Percentiles rank a stretch among this genome's conserved stretches.
phyloP scores from a whole-genome alignment of 352 stramenopile species.

The Pythium phragmitis region DNA sequence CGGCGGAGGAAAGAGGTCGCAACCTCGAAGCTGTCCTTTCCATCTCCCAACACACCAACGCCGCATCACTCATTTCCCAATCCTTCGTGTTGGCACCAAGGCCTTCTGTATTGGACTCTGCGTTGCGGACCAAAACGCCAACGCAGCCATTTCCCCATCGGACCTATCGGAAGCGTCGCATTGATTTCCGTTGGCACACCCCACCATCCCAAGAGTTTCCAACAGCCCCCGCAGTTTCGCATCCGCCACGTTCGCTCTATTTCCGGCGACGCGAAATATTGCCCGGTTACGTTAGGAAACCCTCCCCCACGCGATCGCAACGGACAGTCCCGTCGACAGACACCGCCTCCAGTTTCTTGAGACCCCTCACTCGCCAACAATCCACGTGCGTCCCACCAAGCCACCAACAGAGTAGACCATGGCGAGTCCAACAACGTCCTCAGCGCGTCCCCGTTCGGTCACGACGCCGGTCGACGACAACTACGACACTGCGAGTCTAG shows the following conservation, averaged over 20 bases:
- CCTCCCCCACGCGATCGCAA: neutral
- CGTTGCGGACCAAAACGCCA: neutral
- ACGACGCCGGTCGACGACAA: constrained; percentile 5
- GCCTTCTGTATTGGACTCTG: neutral
- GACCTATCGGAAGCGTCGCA: neutral
- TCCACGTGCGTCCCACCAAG: constrained; percentile 1
- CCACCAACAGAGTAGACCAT: neutral
- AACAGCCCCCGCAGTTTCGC: neutral
- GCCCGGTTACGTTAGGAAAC: neutral
- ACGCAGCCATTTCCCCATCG: too few relatives aligned
- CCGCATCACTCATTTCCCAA: neutral
- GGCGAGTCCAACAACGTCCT: neutral
- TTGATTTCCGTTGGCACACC: neutral
- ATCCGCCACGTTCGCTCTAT: neutral
- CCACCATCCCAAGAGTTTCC: constrained; percentile 1
- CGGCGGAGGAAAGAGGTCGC: neutral
- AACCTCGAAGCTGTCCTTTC: neutral
- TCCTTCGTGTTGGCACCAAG: neutral
- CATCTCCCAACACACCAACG: neutral
- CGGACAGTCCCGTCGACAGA: neutral
- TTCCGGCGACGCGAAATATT: constrained; percentile 1
- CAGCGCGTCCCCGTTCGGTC: constrained; percentile 2
- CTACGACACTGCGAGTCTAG: constrained; percentile 25
- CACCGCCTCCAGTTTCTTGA: neutral
- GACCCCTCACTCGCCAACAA: constrained; percentile 5